Evolutionary conservation across 1,139 yeast genomes (phyloP), one percentile per base, ranked within the genome.

Genomic region (Taphrina deformans): DNA sequence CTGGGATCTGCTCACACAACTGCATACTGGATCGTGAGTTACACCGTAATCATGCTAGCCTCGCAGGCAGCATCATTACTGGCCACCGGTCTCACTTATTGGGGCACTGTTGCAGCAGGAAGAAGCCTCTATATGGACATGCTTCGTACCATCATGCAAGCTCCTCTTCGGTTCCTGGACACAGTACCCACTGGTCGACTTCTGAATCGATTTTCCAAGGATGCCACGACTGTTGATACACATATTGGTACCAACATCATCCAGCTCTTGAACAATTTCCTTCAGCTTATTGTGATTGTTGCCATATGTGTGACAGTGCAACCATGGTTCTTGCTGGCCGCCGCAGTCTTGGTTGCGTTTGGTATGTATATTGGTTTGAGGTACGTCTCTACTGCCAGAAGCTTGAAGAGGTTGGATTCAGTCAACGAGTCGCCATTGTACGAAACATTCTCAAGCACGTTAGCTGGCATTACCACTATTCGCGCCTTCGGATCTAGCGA

Each of bases 131-230:
- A 93, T 77, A 80, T 82, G 65, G 79, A 80, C 60, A 83, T 92
- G 26, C 80, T 93, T 72, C 75, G 78, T 29, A 82, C 83, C 23
- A 86, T 91, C 55, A 76, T 92, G 72, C 83, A 86, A 68, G 95
- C 98, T 1, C 88, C 82, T 72, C 79, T 91, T 70, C 83, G 97
- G 72, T 93, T 93, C 77, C 93, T 92, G 75, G 99, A 93, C 74
- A 83, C 95, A 44, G 95, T 99, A 2, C 99, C 99, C 24, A 83
- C 88, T 72, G 99, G 99, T 38, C 86, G 99, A 76, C 89, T 93
- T 68, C 90, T 93, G 93, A 93, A 93, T 77, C 83, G 99, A 75
- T 93, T 93, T 74, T 91, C 98, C 18, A 92, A 91, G 76, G 99
- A 93, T 79, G 85, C 93, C 68, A 98, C 92, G 77, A 85, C 95